A percentile compares a stretch with the other conserved stretches of the same genome.
Evolutionary conservation across 1,284 basidiomycete genomes (phyloP).

Genomic region (Ceratobasidium papillatum): DNA sequence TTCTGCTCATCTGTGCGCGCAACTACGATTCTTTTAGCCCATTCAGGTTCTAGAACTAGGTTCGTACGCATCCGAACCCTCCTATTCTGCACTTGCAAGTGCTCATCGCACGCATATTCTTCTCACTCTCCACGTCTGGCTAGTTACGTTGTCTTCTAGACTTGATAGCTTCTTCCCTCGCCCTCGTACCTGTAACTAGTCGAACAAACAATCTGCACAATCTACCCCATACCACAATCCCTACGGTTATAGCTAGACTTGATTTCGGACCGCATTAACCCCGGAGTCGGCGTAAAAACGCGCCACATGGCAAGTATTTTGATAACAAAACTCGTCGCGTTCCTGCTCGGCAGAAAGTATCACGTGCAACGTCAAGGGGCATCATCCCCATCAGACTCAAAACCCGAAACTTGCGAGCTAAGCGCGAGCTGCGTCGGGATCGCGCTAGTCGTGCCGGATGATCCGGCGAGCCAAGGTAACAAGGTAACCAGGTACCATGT

Average conservation of each 20-base stretch:
- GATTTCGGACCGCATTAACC: background rate
- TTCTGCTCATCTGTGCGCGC: background rate
- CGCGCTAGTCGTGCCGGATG: constrained; percentile 8
- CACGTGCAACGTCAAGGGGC: background rate
- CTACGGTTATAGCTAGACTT: background rate
- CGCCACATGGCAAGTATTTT: constrained; percentile 14
- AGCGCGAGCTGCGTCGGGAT: background rate
- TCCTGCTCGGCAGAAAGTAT: background rate
- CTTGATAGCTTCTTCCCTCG: background rate
- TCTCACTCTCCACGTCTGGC: background rate
- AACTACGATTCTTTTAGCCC: background rate
- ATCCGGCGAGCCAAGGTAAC: background rate
- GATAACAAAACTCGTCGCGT: too few species aligned
- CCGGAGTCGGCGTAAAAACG: constrained; percentile 3
- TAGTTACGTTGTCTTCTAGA: background rate
- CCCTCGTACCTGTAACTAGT: background rate
- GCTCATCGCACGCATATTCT: background rate
- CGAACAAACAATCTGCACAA: too few species aligned
- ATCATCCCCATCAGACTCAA: background rate
- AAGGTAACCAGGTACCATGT: background rate
- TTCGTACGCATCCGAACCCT: too few species aligned
- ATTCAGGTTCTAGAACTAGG: background rate
- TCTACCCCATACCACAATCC: background rate
- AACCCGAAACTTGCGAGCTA: background rate
- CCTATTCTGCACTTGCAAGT: too few species aligned